phyloP scores from a whole-genome alignment of 73 alveolate species.

The Paramecium biaurelia region DNA sequence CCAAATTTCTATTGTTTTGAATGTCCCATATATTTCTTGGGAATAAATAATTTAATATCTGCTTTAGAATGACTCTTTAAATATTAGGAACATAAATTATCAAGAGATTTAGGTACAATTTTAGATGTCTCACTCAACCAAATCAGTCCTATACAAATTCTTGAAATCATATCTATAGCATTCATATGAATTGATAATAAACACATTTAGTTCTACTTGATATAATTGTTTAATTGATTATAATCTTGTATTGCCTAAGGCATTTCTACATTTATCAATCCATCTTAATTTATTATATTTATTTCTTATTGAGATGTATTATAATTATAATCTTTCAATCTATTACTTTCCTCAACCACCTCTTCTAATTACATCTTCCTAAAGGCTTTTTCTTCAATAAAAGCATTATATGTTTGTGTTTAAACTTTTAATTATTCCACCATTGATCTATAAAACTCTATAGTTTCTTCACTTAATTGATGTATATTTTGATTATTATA shows the following conservation, averaged over 20 bases:
- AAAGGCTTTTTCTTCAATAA: neutral
- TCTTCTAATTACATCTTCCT: neutral
- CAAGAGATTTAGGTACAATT: neutral
- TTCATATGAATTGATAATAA: neutral
- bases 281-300: neutral
- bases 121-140: neutral
- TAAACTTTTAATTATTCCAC: neutral
- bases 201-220: neutral
- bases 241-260: neutral
- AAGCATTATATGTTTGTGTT: neutral
- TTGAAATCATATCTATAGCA: neutral
- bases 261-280: neutral
- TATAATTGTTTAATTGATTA: neutral
- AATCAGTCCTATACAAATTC: neutral
- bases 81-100: neutral
- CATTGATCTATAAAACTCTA: neutral
- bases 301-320: neutral
- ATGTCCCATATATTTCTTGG: neutral
- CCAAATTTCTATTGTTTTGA: neutral
- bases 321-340: neutral
- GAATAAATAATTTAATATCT: neutral
- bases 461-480: neutral
- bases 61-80: neutral
- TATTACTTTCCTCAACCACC: neutral
- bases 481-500: neutral